Evolutionary conservation across 108 stramenopile species (phyloP), one percentile per base, ranked within the genome.

Genomic region (Nitzschia palea): DNA sequence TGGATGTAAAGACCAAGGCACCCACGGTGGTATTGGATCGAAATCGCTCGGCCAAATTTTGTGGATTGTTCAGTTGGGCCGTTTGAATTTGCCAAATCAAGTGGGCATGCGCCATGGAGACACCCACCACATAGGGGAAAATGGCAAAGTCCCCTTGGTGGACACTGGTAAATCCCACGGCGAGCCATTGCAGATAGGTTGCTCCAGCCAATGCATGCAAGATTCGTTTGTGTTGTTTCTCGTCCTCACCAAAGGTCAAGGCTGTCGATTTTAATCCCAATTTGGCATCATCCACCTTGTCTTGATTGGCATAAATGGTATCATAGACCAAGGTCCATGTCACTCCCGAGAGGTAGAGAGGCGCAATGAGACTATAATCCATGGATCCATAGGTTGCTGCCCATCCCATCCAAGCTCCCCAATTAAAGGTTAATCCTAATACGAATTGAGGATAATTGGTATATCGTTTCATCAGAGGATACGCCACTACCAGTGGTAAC

Each of bases 221-320:
- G 18, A 95, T 71, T 10, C 80, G 88, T 73, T 92, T 95, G 14
- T 68, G 60, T 44, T 53, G 63, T 30, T 20, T 3, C 17, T 52
- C 62, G 12, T 85, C 86, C 8, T 27, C 28, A 17, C 96, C 96
- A 82, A 97, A 93, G 4, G 86, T 81, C 60, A 97, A 73, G 0
- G 97, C 96, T 18, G 97, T 95, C 40, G 91, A 93, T 60, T 88
- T 76, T 25, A 99, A 78, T 35, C 96, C 97, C 17, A 99, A 68
- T 50, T 80, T 81, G 43, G 71, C 70, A 77, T 98, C 98, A 66
- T 98, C 98, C 10, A 36, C 62, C 81, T 95, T 96, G 76, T 98
- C 99, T 81, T 99, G 99, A 77, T 98, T 94, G 10, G 96, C 99
- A 81, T 99, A 99, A 32, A 99, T 64, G 8, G 97, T 99, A 80